A percentile compares a stretch with the other conserved stretches of the same genome.
These are phyloP conservation scores for Fusarium xylarioides DNA, from an alignment of 2,329 filamentous ascomycete genomes.

Conservation along the genomic window DNA sequence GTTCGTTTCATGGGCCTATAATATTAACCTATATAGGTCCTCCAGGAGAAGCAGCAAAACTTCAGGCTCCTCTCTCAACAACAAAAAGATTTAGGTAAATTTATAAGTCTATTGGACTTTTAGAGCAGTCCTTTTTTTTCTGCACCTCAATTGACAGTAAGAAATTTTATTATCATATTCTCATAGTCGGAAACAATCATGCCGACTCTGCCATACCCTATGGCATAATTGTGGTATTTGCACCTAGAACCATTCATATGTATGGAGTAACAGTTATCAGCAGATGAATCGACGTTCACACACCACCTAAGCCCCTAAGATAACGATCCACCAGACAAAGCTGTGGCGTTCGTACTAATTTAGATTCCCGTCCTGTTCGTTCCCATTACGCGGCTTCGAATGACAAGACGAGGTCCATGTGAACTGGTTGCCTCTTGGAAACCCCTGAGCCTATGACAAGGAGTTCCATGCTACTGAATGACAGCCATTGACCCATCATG, in stretches of 20 bases:
- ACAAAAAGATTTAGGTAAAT: background rate
- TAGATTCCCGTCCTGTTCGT: slow-evolving; percentile 2
- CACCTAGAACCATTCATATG: background rate
- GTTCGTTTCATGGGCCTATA: no score
- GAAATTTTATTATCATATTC: background rate
- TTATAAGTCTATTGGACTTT: background rate
- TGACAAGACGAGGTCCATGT: background rate
- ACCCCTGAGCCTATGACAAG: slow-evolving; percentile 2
- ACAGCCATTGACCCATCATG: background rate
- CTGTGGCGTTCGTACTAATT: slow-evolving; percentile 1
- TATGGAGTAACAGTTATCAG: background rate
- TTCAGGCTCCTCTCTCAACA: background rate
- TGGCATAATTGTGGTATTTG: background rate
- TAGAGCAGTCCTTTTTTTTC: background rate
- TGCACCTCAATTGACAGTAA: background rate
- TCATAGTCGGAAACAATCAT: background rate
- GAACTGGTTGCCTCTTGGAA: slow-evolving; percentile 24
- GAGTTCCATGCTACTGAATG: background rate
- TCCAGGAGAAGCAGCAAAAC: background rate
- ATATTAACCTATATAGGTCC: background rate
- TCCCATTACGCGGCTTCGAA: slow-evolving; percentile 13
- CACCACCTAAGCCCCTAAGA: background rate
- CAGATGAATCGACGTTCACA: background rate
- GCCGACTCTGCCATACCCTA: background rate
- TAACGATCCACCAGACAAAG: background rate